A percentile compares a stretch with the other conserved stretches of the same genome.
Evolutionary conservation across 345 rosid genomes (phyloP).

Genomic region (Trapa incisa): DNA sequence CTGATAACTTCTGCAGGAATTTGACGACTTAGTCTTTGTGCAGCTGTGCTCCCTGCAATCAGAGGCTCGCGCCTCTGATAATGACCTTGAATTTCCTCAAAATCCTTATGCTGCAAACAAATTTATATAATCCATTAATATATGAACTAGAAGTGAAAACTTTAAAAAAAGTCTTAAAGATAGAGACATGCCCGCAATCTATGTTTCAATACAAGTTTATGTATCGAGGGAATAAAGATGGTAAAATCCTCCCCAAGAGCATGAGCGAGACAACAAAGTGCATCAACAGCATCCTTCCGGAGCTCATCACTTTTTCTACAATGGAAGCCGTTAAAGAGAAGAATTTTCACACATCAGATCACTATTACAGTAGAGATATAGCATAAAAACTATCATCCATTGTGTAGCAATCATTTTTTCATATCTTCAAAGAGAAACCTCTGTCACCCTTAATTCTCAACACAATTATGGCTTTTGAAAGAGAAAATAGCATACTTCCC

Average conservation of each 20-base stretch:
- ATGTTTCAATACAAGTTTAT: constrained; percentile 66
- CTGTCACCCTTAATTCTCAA: neutral
- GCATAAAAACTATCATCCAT: neutral
- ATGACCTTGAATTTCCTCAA: constrained; percentile 84
- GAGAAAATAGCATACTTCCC: neutral
- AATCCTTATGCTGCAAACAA: constrained; percentile 79
- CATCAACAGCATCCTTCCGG: constrained; percentile 88
- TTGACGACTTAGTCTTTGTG: constrained; percentile 62
- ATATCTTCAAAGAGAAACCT: neutral
- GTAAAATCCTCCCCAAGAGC: constrained; percentile 97
- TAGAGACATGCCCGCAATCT: constrained; percentile 46
- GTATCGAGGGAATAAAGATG: constrained; percentile 86
- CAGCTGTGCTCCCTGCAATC: constrained; percentile 67
- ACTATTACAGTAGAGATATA: neutral
- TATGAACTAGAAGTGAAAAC: neutral
- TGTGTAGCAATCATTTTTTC: neutral
- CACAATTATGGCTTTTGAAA: neutral
- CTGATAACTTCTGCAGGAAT: constrained; percentile 77
- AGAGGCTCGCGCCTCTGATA: constrained; percentile 72
- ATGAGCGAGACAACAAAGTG: constrained; percentile 93
- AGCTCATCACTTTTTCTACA: constrained; percentile 81
- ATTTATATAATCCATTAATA: constrained; percentile 5
- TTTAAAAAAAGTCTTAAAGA: neutral
- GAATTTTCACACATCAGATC: neutral
- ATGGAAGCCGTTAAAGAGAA: constrained; percentile 2